Evolutionary conservation across 2,329 filamentous ascomycete genomes (phyloP).

Genomic region (Fusarium redolens): DNA sequence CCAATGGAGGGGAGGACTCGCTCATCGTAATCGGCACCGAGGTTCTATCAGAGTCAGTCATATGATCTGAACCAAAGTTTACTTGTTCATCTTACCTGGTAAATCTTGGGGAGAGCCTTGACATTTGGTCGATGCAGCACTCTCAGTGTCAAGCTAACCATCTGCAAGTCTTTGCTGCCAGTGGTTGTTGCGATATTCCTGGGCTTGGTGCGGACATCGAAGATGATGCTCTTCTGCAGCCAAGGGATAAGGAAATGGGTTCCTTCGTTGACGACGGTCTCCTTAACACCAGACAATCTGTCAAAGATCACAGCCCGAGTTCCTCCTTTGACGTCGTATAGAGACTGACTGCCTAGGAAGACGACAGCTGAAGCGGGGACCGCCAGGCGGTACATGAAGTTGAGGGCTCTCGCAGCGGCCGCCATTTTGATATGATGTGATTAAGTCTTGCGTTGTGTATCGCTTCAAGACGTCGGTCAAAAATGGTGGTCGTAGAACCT

Average conservation of each 20-base stretch:
- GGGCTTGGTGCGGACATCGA: constrained; percentile 97
- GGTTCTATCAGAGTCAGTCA: constrained; percentile 70
- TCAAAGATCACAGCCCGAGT: constrained; percentile 98
- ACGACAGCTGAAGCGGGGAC: constrained; percentile 78
- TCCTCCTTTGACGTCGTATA: constrained; percentile 98
- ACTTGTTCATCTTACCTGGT: constrained; percentile 74
- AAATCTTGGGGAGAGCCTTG: constrained; percentile 93
- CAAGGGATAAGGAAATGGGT: constrained; percentile 97
- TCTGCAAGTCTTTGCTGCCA: constrained; percentile 98
- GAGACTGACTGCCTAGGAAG: constrained; percentile 77
- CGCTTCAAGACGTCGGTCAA: not conserved
- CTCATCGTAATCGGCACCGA: constrained; percentile 98
- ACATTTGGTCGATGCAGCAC: constrained; percentile 96
- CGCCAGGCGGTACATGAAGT: constrained; percentile 73
- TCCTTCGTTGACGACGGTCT: constrained; percentile 91
- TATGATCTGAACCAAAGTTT: not conserved
- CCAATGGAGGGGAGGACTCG: constrained; percentile 97
- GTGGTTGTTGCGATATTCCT: constrained; percentile 98
- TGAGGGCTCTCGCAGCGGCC: constrained; percentile 67
- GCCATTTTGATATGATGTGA: constrained; percentile 56
- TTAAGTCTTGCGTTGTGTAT: constrained; percentile 8
- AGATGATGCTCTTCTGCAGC: constrained; percentile 94
- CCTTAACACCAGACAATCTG: constrained; percentile 89
- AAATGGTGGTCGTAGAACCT: constrained; percentile 2
- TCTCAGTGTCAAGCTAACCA: constrained; percentile 97